These are phyloP conservation scores for Colletotrichum camelliae DNA, from an alignment of 2,329 filamentous ascomycete genomes.

Conservation along the genomic window DNA sequence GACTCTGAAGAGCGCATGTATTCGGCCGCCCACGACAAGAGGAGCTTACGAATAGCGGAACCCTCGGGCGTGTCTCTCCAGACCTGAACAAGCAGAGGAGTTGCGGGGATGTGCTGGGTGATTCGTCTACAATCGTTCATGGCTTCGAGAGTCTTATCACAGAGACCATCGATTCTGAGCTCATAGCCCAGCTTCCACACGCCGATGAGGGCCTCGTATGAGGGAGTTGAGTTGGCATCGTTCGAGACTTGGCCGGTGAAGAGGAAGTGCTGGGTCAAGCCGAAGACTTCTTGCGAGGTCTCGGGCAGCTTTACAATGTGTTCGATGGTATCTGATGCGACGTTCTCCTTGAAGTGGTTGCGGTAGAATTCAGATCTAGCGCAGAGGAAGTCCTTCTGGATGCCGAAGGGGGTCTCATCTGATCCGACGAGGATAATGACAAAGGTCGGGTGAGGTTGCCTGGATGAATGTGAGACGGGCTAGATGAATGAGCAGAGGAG, in stretches of 20 bases:
- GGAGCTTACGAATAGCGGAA: slow-evolving; percentile 62
- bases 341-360: slow-evolving; percentile 44
- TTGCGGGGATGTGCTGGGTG: slow-evolving; percentile 62
- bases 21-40: slow-evolving; percentile 67
- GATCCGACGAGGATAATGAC: slow-evolving; percentile 60
- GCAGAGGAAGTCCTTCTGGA: slow-evolving; percentile 65
- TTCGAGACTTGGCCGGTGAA: slow-evolving; percentile 56
- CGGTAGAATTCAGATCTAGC: slow-evolving; percentile 55
- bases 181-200: slow-evolving; percentile 62
- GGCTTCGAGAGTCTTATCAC: slow-evolving; percentile 59
- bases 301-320: slow-evolving; percentile 56
- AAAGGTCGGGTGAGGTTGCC: slow-evolving; percentile 60
- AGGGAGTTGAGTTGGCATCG: slow-evolving; percentile 46
- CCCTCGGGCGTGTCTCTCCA: slow-evolving; percentile 68
- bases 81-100: slow-evolving; percentile 63
- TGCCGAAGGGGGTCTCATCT: slow-evolving; percentile 58
- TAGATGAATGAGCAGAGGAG: neutral
- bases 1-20: slow-evolving; percentile 65
- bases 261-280: slow-evolving; percentile 59
- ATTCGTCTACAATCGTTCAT: slow-evolving; percentile 61
- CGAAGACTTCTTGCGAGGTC: slow-evolving; percentile 55
- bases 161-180: slow-evolving; percentile 59
- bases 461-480: slow-evolving; percentile 29
- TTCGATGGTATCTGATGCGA: slow-evolving; percentile 47
- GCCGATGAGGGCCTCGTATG: slow-evolving; percentile 59